Percentiles rank a stretch among this genome's conserved stretches.
Conservation (phyloP, 2,329 filamentous ascomycete genomes). For the Aspergillus arachidicola region DNA sequence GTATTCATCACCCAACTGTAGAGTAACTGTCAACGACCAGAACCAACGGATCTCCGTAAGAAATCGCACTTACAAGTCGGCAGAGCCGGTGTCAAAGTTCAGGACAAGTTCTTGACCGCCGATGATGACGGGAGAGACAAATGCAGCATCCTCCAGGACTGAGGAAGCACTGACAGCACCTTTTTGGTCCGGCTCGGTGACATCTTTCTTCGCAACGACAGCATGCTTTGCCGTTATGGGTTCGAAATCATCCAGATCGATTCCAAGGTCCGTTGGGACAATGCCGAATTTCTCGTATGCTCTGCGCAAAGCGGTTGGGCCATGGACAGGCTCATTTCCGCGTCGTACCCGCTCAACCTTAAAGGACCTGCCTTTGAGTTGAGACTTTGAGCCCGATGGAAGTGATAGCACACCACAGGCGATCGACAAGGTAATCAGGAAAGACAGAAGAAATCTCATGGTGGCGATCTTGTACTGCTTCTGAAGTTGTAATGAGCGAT, state of each 20-base stretch:
- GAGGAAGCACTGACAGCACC: slow-evolving; percentile 67
- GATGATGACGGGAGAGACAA: slow-evolving; percentile 69
- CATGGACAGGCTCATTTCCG: slow-evolving; percentile 59
- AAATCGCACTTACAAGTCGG: slow-evolving; percentile 60
- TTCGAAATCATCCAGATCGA: slow-evolving; percentile 39
- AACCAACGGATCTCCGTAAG: not conserved
- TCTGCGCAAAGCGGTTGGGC: slow-evolving; percentile 64
- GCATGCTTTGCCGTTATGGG: slow-evolving; percentile 29
- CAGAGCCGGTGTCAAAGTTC: slow-evolving; percentile 76
- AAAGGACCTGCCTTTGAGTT: slow-evolving; percentile 53
- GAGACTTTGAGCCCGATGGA: slow-evolving; percentile 28
- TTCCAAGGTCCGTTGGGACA: slow-evolving; percentile 45
- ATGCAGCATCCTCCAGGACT: slow-evolving; percentile 67
- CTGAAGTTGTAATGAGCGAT: not conserved
- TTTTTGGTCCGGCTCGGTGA: slow-evolving; percentile 35
- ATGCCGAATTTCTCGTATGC: slow-evolving; percentile 70
- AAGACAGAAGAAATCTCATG: slow-evolving; percentile 33
- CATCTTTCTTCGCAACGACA: slow-evolving; percentile 30
- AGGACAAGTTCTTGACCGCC: slow-evolving; percentile 70
- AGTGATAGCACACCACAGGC: slow-evolving; percentile 35
- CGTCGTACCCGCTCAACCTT: slow-evolving; percentile 62
- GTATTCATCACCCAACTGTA: slow-evolving; percentile 70
- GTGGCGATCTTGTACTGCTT: slow-evolving; percentile 12
- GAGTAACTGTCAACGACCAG: not conserved
- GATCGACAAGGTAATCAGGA: slow-evolving; percentile 34